phyloP scores from a whole-genome alignment of 2,329 filamentous ascomycete genomes.

The Dactylellina drechsleri region DNA sequence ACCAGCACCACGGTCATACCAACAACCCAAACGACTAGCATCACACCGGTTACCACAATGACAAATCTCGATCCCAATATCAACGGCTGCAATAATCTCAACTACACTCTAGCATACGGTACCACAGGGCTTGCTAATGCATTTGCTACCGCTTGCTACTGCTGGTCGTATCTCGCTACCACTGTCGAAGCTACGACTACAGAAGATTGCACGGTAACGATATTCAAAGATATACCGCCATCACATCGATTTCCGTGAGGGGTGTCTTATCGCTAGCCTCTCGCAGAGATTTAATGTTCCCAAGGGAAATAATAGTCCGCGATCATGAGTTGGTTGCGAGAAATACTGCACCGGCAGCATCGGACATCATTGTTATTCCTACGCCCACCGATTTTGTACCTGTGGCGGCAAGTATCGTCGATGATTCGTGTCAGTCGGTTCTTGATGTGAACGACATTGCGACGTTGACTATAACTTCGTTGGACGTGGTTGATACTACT shows the following conservation, averaged over 20 bases:
- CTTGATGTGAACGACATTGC: constrained; percentile 20
- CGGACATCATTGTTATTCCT: constrained; percentile 20
- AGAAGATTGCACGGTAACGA: constrained; percentile 26
- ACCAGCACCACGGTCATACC: constrained; percentile 15
- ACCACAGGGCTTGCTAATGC: constrained; percentile 30
- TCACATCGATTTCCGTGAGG: constrained; percentile 42
- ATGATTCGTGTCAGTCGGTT: constrained; percentile 5
- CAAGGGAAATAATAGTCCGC: too few species aligned
- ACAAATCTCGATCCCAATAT: constrained; percentile 26
- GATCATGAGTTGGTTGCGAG: constrained; percentile 1
- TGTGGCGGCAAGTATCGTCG: background rate
- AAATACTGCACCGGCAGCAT: background rate
- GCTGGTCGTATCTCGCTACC: constrained; percentile 33
- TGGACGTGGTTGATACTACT: constrained; percentile 13
- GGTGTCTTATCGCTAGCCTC: constrained; percentile 14
- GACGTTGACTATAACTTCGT: constrained; percentile 18
- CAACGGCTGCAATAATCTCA: constrained; percentile 34
- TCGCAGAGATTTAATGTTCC: background rate
- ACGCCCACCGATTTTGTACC: constrained; percentile 27
- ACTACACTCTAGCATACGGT: constrained; percentile 35
- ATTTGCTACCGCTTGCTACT: constrained; percentile 46
- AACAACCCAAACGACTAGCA: constrained; percentile 17
- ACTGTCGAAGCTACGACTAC: constrained; percentile 18
- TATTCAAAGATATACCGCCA: constrained; percentile 18
- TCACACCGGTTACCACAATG: background rate